Evolutionary conservation across 306 rosid species (phyloP), one percentile per base, ranked within the genome.

Genomic region (Biancaea sappan): DNA sequence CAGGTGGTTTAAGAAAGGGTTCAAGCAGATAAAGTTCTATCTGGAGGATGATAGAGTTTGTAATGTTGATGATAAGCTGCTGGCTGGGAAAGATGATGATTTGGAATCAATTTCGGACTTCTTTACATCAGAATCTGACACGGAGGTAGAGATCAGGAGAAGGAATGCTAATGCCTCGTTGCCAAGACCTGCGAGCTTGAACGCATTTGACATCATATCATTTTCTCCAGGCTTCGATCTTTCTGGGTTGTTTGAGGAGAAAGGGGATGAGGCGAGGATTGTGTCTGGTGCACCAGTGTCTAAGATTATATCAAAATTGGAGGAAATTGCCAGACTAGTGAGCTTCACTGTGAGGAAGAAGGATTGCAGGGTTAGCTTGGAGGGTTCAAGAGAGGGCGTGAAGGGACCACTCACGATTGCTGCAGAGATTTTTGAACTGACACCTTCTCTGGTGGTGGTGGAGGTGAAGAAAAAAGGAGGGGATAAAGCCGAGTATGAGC

Each of bases 401-500:
- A 88, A 70, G 61, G 98, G 98, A n/a, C 98, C 98, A 26, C 70
- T 93, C 69, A 86, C 96, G 2, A 85, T 93, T 64, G 96, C 97
- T 7, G 98, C 90, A 0, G 98, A 93, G 94, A 80, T 93, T 50
- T 93, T 93, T 66, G 97, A 91, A 68, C 76, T 93, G 43, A 91
- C 97, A 18, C 91, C 96, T 4, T 67, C 87, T 5, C 76, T 93
- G 87, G 97, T 93, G 50, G 88, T 93, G 72, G 88, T 93, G 52
- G 98, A 93, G 75, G 90, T 93, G 25, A 93, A 88, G 91, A 93
- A 88, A 70, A 93, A 93, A 77, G 93, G 90, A 57, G 98, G 98
- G 8, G 97, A 93, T 8, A 88, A 50, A 70, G 84, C 77, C 16
- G 97, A 93, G 76, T 91, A 93, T 40, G 96, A 91, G 28, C 88